phyloP scores from a whole-genome alignment of 345 rosid species.

The Syzygium aromaticum region DNA sequence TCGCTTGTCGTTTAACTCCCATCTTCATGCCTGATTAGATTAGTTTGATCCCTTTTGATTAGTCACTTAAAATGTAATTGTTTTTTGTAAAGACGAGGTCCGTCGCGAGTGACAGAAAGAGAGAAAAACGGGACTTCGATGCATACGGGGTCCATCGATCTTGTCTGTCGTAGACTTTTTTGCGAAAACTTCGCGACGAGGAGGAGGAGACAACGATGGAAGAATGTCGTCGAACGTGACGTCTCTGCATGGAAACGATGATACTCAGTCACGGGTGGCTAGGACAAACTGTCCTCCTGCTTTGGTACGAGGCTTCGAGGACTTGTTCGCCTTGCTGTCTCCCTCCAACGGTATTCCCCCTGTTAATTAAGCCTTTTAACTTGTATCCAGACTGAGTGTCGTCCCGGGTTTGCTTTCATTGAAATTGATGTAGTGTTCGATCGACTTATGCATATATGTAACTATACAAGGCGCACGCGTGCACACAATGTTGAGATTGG shows the following conservation, averaged over 20 bases:
- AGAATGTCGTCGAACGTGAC: not conserved
- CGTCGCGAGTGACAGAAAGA: not conserved
- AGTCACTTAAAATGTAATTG: not conserved
- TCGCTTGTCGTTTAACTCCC: not conserved
- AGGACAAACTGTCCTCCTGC: not conserved
- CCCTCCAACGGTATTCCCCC: no score
- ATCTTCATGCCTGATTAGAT: not conserved
- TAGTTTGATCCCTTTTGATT: not conserved
- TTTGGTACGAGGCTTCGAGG: not conserved
- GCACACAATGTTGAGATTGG: not conserved
- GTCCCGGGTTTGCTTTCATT: not conserved
- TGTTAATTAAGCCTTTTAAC: not conserved
- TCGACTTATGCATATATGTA: not conserved
- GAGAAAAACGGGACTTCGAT: not conserved
- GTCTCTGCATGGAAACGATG: not conserved
- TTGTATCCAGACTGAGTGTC: not conserved
- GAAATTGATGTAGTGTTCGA: not conserved
- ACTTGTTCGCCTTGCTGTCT: not conserved
- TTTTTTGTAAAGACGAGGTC: not conserved
- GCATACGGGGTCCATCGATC: not conserved
- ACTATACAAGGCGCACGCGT: rapidly evolving
- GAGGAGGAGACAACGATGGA: not conserved
- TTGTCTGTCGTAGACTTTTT: rapidly evolving
- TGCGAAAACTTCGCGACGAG: not conserved
- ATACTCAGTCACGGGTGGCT: not conserved